phyloP scores from a whole-genome alignment of 2,329 filamentous ascomycete genomes.

The Elsinoe arachidis region DNA sequence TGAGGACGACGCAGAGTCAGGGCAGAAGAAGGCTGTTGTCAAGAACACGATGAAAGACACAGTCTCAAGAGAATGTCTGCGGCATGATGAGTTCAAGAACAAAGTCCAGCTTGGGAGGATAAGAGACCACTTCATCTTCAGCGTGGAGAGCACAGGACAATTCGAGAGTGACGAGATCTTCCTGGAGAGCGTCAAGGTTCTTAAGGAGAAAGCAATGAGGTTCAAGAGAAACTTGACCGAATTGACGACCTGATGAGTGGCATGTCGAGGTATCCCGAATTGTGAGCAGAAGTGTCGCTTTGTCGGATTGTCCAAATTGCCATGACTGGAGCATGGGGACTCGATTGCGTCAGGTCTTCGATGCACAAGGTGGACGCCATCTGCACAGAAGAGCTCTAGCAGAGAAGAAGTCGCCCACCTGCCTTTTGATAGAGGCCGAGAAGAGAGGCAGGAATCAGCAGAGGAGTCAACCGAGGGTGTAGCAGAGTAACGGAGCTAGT shows the following conservation, averaged over 20 bases:
- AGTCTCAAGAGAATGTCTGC: constrained; percentile 83
- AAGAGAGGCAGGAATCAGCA: too few relatives aligned
- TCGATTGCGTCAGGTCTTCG: too few relatives aligned
- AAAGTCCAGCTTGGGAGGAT: constrained; percentile 90
- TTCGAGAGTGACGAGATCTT: constrained; percentile 92
- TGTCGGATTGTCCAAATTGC: too few relatives aligned
- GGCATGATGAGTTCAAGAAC: constrained; percentile 85
- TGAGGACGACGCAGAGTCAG: constrained; percentile 59
- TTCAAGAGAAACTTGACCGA: constrained; percentile 60
- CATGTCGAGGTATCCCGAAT: background rate
- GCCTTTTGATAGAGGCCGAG: too few relatives aligned
- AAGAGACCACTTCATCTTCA: constrained; percentile 96
- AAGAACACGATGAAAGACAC: constrained; percentile 86
- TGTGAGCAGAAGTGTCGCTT: too few relatives aligned
- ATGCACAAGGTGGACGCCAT: too few relatives aligned
- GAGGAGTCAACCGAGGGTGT: too few relatives aligned
- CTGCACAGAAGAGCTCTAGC: too few relatives aligned
- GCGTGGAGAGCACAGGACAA: constrained; percentile 88
- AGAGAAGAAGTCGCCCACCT: too few relatives aligned
- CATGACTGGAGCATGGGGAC: too few relatives aligned
- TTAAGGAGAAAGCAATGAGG: constrained; percentile 75
- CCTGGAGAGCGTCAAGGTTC: constrained; percentile 72
- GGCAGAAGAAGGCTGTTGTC: constrained; percentile 82
- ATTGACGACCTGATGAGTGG: constrained; percentile 17
- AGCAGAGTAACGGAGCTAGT: too few relatives aligned